Evolutionary conservation across 2,329 filamentous ascomycete species (phyloP).

Genomic region (Penicillium psychrosexuale): DNA sequence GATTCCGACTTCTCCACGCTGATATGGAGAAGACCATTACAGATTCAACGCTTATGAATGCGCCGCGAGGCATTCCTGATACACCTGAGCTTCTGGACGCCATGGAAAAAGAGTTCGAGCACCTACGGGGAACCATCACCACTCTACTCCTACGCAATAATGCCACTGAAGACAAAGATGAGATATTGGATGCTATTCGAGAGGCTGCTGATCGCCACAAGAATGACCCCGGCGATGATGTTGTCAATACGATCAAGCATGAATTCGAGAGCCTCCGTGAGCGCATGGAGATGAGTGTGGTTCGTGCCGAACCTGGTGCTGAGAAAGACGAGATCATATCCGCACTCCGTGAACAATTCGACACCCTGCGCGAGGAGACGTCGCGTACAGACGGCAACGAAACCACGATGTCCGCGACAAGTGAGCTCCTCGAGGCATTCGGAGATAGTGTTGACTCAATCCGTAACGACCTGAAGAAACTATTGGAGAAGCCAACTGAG

Average conservation of each 20-base stretch:
- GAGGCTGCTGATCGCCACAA: slow-evolving; percentile 44
- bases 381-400: slow-evolving; percentile 55
- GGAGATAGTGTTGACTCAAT: slow-evolving; percentile 71
- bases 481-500: slow-evolving; percentile 75
- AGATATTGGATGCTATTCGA: slow-evolving; percentile 60
- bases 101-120: slow-evolving; percentile 77
- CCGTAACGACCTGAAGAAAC: slow-evolving; percentile 68
- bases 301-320: slow-evolving; percentile 40
- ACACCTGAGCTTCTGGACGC: slow-evolving; percentile 68
- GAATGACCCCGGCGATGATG: slow-evolving; percentile 28
- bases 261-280: slow-evolving; percentile 63
- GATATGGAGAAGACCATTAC: slow-evolving; percentile 54
- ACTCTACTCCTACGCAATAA: slow-evolving; percentile 63
- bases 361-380: slow-evolving; percentile 49
- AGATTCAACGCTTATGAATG: slow-evolving; percentile 38
- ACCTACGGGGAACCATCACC: slow-evolving; percentile 74
- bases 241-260: slow-evolving; percentile 51
- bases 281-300: slow-evolving; percentile 31
- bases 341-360: slow-evolving; percentile 55
- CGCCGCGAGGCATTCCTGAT: slow-evolving; percentile 47
- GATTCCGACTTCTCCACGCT: slow-evolving; percentile 61
- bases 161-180: slow-evolving; percentile 56
- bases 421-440: slow-evolving; percentile 59
- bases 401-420: slow-evolving; percentile 52
- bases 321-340: slow-evolving; percentile 69